Evolutionary conservation across 805 yeast genomes (phyloP).

Genomic region (Wickerhamiella occidentalis): DNA sequence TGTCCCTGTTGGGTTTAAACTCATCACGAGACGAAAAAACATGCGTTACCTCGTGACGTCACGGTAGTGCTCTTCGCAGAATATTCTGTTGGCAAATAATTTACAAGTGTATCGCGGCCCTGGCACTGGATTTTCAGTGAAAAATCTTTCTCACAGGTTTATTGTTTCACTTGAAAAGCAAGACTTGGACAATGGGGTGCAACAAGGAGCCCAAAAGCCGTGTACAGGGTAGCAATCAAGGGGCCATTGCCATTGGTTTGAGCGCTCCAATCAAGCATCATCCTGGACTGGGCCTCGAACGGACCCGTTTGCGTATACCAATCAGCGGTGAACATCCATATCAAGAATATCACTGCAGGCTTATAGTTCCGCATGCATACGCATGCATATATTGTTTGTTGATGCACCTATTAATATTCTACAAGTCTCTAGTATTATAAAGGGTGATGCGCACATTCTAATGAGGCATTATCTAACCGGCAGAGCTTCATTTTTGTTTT

Average conservation of each 20-base stretch:
- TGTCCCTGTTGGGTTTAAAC: background rate
- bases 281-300: too few relatives aligned
- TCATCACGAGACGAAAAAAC: background rate
- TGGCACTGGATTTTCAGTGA: background rate
- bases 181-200: background rate
- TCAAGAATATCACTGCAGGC: too few relatives aligned
- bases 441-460: background rate
- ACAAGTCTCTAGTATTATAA: background rate
- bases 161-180: background rate
- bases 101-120: background rate
- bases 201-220: background rate
- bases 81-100: background rate
- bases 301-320: too few relatives aligned
- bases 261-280: too few relatives aligned
- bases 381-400: conserved; percentile 3
- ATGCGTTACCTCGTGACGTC: background rate
- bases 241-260: too few relatives aligned
- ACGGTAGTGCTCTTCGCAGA: background rate
- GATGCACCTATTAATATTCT: background rate
- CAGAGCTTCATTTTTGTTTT: background rate
- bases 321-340: too few relatives aligned
- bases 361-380: background rate
- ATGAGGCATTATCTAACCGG: background rate
- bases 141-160: background rate
- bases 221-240: too few relatives aligned